Evolutionary conservation across 129 eudicot species (phyloP).

Genomic region (Sambucus nigra): DNA sequence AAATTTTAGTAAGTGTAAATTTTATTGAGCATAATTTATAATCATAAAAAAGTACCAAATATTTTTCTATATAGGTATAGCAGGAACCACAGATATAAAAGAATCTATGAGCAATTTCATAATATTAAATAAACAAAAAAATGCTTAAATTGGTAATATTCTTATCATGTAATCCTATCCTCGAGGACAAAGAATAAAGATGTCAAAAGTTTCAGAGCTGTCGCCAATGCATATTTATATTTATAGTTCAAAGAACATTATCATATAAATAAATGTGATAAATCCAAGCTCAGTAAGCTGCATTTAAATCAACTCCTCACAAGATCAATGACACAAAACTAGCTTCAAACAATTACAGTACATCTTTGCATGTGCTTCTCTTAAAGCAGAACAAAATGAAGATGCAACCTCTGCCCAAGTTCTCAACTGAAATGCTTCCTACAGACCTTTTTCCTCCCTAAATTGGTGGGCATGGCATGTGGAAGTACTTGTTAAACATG

Average conservation of each 20-base stretch:
- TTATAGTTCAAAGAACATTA: no score
- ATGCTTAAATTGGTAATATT: not conserved
- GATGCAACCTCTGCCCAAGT: not conserved
- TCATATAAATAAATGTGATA: no score
- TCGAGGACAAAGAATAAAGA: not conserved
- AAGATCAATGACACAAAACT: not conserved
- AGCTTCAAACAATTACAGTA: not conserved
- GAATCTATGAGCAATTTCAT: not conserved
- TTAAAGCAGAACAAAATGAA: not conserved
- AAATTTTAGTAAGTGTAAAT: no score
- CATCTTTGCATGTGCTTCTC: not conserved
- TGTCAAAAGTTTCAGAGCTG: not conserved
- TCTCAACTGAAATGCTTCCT: not conserved
- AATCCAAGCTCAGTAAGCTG: no score
- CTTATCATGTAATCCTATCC: not conserved
- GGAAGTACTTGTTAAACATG: no score
- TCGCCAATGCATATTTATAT: no score
- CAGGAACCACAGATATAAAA: not conserved
- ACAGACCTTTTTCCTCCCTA: no score
- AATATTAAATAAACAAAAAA: not conserved
- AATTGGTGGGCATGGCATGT: no score
- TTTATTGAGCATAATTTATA: no score
- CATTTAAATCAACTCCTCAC: not conserved
- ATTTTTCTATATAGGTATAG: not conserved
- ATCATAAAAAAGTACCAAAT: not conserved